These are phyloP conservation scores for Mycena sanguinolenta DNA, from an alignment of 768 basidiomycete genomes.

Conservation along the genomic window DNA sequence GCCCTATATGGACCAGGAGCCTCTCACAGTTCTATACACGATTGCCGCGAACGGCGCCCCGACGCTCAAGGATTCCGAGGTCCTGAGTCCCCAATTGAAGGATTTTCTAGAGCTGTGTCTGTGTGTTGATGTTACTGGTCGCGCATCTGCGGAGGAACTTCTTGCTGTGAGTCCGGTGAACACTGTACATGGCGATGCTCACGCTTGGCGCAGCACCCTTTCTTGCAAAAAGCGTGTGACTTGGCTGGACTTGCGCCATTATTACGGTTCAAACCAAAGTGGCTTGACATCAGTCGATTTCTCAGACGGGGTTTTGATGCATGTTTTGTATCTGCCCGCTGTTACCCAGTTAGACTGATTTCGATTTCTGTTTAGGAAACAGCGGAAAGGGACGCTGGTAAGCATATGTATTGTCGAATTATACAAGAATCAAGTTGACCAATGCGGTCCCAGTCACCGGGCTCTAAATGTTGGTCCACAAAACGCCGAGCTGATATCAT, in stretches of 20 bases:
- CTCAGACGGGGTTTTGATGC: too few species aligned
- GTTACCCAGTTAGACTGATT: too few species aligned
- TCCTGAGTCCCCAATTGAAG: slow-evolving; percentile 92
- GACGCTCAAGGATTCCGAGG: slow-evolving; percentile 95
- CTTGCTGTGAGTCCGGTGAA: slow-evolving; percentile 46
- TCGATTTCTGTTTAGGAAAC: too few species aligned
- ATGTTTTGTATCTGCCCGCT: too few species aligned
- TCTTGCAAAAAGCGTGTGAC: slow-evolving; percentile 90
- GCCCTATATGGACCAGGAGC: slow-evolving; percentile 95
- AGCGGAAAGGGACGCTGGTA: too few species aligned
- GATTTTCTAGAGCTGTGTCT: slow-evolving; percentile 96
- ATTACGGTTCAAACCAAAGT: slow-evolving; percentile 81
- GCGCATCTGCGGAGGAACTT: slow-evolving; percentile 90
- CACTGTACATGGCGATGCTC: slow-evolving; percentile 2
- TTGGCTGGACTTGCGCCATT: slow-evolving; percentile 87
- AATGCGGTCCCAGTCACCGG: too few species aligned
- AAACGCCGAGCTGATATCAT: too few species aligned
- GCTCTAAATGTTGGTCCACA: too few species aligned
- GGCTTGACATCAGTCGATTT: too few species aligned
- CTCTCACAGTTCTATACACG: slow-evolving; percentile 91
- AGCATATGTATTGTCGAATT: too few species aligned
- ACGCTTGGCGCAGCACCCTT: slow-evolving; percentile 80
- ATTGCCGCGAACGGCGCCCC: slow-evolving; percentile 99
- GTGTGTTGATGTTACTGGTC: slow-evolving; percentile 94
- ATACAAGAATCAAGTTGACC: too few species aligned